A percentile compares a stretch with the other conserved stretches of the same genome.
phyloP scores from a whole-genome alignment of 176 grass and related monocot genomes.

The Musa itinerans region DNA sequence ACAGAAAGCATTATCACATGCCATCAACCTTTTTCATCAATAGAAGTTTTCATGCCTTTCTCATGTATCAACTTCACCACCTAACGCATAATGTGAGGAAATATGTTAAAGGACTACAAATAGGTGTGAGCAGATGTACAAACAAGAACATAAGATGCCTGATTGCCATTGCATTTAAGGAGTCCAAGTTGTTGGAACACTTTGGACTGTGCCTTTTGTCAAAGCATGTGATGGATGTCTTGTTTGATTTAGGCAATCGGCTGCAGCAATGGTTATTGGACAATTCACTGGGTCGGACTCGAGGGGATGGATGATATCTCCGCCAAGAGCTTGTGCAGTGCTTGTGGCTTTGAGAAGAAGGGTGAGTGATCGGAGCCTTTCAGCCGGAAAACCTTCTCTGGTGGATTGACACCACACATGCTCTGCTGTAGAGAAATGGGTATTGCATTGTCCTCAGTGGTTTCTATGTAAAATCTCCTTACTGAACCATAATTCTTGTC shows the following conservation, averaged over 20 bases:
- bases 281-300: slow-evolving; percentile 23
- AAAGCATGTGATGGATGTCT: background rate
- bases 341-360: slow-evolving; percentile 94
- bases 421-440: slow-evolving; percentile 61
- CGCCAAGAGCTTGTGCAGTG: slow-evolving; percentile 64
- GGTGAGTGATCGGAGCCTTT: slow-evolving; percentile 83
- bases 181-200: background rate
- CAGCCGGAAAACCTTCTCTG: slow-evolving; percentile 70
- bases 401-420: slow-evolving; percentile 49
- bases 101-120: no score
- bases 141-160: no score
- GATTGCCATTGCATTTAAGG: background rate
- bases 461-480: slow-evolving; percentile 71
- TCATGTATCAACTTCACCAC: no score
- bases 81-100: no score
- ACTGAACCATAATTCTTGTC: slow-evolving; percentile 68
- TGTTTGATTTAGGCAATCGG: background rate
- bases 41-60: no score
- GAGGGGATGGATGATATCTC: slow-evolving; percentile 58
- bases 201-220: background rate
- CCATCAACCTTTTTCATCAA: no score
- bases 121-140: no score
- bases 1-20: no score
- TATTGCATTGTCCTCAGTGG: slow-evolving; percentile 75
- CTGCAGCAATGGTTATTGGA: background rate